Evolutionary conservation across 2,329 filamentous ascomycete species (phyloP).

Genomic region (Coniochaeta prunicola): DNA sequence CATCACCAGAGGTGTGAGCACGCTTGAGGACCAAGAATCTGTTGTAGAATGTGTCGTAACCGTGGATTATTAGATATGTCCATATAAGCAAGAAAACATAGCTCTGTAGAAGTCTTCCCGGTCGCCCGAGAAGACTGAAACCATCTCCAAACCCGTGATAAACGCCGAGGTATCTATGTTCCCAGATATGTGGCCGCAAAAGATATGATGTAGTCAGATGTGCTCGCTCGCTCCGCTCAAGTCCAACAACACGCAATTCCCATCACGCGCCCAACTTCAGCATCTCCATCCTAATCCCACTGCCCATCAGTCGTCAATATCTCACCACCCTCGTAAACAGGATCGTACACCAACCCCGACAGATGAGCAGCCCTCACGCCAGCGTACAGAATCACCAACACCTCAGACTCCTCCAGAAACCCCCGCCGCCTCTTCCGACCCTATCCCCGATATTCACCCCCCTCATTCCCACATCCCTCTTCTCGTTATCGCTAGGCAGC

Average conservation of each 20-base stretch:
- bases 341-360: not conserved
- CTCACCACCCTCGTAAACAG: not conserved
- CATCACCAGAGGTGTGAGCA: too few relatives aligned
- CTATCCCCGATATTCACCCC: constrained; percentile 36
- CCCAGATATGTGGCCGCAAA: not conserved
- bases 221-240: not conserved
- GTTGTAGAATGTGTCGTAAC: too few relatives aligned
- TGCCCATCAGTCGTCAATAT: not conserved
- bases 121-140: not conserved
- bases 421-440: constrained; percentile 31
- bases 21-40: too few relatives aligned
- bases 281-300: not conserved
- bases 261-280: not conserved
- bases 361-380: not conserved
- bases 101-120: not conserved
- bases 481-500: constrained; percentile 29
- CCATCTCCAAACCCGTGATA: not conserved
- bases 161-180: not conserved
- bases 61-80: not conserved
- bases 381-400: constrained; percentile 37
- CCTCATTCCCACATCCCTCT: constrained; percentile 36
- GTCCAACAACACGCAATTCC: not conserved
- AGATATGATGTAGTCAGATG: not conserved
- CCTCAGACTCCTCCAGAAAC: constrained; percentile 49
- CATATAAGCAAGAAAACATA: not conserved